phyloP scores from a whole-genome alignment of 2,329 filamentous ascomycete genomes.

The Talaromyces sp. region DNA sequence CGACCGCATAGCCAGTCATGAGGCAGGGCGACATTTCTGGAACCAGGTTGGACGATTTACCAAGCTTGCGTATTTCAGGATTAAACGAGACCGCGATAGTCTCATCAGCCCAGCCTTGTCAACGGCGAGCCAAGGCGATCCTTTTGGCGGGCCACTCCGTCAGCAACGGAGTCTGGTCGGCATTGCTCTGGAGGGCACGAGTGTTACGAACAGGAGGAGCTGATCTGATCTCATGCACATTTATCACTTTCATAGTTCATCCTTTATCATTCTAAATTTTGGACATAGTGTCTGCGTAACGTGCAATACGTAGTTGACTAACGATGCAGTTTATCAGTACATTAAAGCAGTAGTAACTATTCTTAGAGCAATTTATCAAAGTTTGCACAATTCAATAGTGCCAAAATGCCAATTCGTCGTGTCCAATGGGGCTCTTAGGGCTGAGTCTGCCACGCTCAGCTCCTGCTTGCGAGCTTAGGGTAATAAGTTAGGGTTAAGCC shows the following conservation, averaged over 20 bases:
- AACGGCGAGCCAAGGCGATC: slow-evolving; percentile 14
- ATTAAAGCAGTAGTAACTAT: background rate
- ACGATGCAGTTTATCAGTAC: no score
- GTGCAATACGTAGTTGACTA: no score
- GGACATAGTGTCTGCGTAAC: background rate
- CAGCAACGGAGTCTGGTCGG: slow-evolving; percentile 39
- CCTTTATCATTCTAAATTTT: background rate
- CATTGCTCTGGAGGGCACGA: slow-evolving; percentile 34
- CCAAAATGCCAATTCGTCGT: background rate
- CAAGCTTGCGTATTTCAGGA: slow-evolving; percentile 78
- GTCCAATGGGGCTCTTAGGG: background rate
- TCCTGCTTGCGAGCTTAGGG: no score
- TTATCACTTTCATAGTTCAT: background rate
- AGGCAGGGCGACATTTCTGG: slow-evolving; percentile 94
- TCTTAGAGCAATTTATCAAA: background rate
- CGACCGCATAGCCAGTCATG: slow-evolving; percentile 78
- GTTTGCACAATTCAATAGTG: background rate
- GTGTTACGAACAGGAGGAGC: slow-evolving; percentile 14
- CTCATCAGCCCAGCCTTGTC: slow-evolving; percentile 26
- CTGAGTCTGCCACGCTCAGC: no score
- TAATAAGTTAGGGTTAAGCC: background rate
- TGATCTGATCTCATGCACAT: background rate
- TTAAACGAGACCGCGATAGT: slow-evolving; percentile 62
- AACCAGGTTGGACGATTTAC: slow-evolving; percentile 79
- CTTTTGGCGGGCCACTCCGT: slow-evolving; percentile 27